Conservation (phyloP, 495 filamentous ascomycete species). For the Acidomyces sp. region DNA sequence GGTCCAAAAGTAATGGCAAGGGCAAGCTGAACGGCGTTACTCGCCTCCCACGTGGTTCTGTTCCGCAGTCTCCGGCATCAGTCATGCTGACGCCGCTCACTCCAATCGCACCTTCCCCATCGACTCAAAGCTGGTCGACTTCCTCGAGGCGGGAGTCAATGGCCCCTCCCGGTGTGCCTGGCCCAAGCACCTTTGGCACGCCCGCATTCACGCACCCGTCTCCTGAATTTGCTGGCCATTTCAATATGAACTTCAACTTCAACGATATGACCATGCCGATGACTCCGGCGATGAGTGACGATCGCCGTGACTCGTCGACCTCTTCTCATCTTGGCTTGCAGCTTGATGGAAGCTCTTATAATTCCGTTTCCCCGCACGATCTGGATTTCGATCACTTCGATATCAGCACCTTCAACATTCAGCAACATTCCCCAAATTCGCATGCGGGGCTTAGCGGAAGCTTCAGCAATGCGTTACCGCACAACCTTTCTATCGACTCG, state of each 20-base stretch:
- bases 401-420: constrained; percentile 15
- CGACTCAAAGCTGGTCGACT: constrained; percentile 4
- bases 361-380: constrained; percentile 25
- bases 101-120: constrained; percentile 19
- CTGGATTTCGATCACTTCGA: constrained; percentile 2
- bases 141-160: constrained; percentile 14
- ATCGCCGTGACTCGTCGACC: constrained; percentile 12
- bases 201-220: constrained; percentile 12
- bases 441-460: not conserved
- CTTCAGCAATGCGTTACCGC: not conserved
- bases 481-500: constrained; percentile 8
- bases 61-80: constrained; percentile 21
- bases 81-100: constrained; percentile 15
- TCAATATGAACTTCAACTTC: constrained; percentile 22
- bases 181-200: constrained; percentile 15
- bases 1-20: constrained; percentile 74
- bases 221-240: constrained; percentile 16
- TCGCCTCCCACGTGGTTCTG: constrained; percentile 19
- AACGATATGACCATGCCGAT: constrained; percentile 7
- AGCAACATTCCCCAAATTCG: constrained; percentile 19
- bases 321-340: constrained; percentile 12
- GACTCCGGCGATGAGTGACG: constrained; percentile 16
- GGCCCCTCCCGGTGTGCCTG: constrained; percentile 13
- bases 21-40: constrained; percentile 7
- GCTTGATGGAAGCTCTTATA: constrained; percentile 18